A percentile compares a stretch with the other conserved stretches of the same genome.
Conservation (phyloP, 108 stramenopile genomes). For the Nitzschia palea region DNA sequence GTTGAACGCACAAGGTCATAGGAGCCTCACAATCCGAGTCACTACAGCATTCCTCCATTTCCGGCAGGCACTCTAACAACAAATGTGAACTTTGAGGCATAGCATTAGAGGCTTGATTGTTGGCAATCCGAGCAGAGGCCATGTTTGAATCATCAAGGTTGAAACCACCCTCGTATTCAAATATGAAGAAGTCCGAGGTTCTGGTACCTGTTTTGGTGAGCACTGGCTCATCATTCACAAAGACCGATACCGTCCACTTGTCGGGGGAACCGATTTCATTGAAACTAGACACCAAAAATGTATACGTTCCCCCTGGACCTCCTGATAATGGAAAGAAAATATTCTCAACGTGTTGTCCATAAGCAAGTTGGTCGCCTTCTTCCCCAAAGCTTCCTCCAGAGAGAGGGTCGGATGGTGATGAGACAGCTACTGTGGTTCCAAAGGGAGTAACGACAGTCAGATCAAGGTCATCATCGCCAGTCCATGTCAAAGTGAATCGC, state of each 20-base stretch:
- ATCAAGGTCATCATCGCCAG: conserved; percentile 28
- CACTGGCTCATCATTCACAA: conserved; percentile 19
- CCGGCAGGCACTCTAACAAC: conserved; percentile 1
- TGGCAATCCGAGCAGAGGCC: not conserved
- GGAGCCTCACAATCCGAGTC: conserved; percentile 17
- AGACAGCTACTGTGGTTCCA: conserved; percentile 9
- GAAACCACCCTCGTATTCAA: conserved; percentile 6
- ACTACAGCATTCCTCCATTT: conserved; percentile 28
- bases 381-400: conserved; percentile 10
- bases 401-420: not conserved
- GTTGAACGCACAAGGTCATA: conserved; percentile 19
- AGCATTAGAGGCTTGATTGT: not conserved
- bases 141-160: not conserved
- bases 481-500: conserved; percentile 31
- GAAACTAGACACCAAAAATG: conserved; percentile 9
- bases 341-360: conserved; percentile 18
- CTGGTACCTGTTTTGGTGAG: conserved; percentile 2
- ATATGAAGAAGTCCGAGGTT: conserved; percentile 2
- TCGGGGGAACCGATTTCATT: not conserved
- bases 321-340: conserved; percentile 24
- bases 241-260: conserved; percentile 13
- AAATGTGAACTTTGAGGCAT: conserved; percentile 1
- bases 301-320: conserved; percentile 20
- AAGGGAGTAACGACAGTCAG: conserved; percentile 18
- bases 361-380: conserved; percentile 20